Evolutionary conservation across 805 yeast species (phyloP).

Genomic region (Ogataea populi-albae): DNA sequence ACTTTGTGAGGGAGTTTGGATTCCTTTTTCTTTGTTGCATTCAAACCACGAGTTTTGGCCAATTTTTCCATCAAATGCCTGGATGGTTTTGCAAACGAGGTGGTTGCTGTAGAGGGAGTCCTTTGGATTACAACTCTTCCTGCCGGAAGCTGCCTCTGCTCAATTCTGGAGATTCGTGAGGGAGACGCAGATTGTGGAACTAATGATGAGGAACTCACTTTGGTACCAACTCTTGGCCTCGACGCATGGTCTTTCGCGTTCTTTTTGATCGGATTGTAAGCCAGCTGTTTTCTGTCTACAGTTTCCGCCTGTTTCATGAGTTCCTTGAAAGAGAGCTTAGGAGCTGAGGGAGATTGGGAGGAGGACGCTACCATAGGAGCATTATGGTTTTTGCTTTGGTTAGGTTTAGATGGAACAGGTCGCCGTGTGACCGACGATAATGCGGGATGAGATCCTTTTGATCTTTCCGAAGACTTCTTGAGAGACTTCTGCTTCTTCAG

Average conservation of each 20-base stretch:
- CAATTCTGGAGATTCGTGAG: no score
- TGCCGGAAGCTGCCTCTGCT: conserved; percentile 2
- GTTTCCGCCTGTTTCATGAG: conserved; percentile 66
- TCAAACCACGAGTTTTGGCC: conserved; percentile 29
- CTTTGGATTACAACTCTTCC: conserved; percentile 1
- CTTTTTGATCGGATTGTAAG: conserved; percentile 24
- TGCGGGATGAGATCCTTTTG: conserved; percentile 6
- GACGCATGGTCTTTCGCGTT: no score
- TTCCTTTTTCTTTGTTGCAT: conserved; percentile 4
- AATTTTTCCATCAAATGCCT: conserved; percentile 48
- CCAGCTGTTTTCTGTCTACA: conserved; percentile 50
- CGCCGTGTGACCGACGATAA: no score
- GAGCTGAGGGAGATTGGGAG: conserved; percentile 27
- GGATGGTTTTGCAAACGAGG: conserved; percentile 54
- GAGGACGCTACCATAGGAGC: no score
- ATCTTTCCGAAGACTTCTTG: conserved; percentile 12
- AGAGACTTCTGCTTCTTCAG: conserved; percentile 28
- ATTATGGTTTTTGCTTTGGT: no score
- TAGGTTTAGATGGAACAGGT: no score
- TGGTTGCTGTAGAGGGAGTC: background rate
- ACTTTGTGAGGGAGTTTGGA: background rate
- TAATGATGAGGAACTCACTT: no score
- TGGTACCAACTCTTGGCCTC: no score
- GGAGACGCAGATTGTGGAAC: no score
- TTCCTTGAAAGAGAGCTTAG: conserved; percentile 59